These are phyloP conservation scores for Microthlaspi erraticum DNA, from an alignment of 345 rosid genomes.

Conservation along the genomic window DNA sequence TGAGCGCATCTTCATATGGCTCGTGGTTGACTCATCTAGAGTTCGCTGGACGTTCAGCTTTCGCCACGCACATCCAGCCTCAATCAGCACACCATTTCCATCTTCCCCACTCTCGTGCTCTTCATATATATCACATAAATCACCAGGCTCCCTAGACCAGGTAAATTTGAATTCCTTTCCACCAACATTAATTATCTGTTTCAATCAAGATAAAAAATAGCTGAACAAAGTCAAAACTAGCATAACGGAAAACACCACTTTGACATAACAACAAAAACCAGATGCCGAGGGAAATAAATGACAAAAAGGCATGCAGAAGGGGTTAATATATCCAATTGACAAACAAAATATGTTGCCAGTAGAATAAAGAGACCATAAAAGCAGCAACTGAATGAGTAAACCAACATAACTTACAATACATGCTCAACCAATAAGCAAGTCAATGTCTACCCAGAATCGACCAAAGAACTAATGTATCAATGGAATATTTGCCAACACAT, in stretches of 20 bases:
- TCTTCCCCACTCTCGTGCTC: constrained; percentile 76
- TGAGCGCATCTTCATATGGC: constrained; percentile 90
- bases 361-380: constrained; percentile 23
- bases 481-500: constrained; percentile 7
- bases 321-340: not conserved
- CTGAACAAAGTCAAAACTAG: not conserved
- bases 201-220: constrained; percentile 11
- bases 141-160: constrained; percentile 86
- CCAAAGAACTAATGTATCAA: constrained; percentile 25
- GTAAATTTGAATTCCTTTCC: constrained; percentile 93
- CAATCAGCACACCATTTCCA: constrained; percentile 85
- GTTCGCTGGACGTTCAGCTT: constrained; percentile 87
- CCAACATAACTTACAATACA: constrained; percentile 16
- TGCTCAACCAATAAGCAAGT: constrained; percentile 31
- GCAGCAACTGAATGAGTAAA: constrained; percentile 24
- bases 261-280: not conserved
- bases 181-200: constrained; percentile 87
- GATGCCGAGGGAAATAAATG: constrained; percentile 18
- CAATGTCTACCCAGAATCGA: constrained; percentile 14
- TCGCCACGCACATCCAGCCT: constrained; percentile 96
- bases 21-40: constrained; percentile 87
- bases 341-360: not conserved
- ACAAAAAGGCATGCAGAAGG: not conserved
- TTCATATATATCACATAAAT: constrained; percentile 90
- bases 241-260: constrained; percentile 3